Percentiles rank a stretch among this genome's conserved stretches.
Conservation (phyloP, 495 filamentous ascomycete species). For the Aspergillus saccharolyticus region DNA sequence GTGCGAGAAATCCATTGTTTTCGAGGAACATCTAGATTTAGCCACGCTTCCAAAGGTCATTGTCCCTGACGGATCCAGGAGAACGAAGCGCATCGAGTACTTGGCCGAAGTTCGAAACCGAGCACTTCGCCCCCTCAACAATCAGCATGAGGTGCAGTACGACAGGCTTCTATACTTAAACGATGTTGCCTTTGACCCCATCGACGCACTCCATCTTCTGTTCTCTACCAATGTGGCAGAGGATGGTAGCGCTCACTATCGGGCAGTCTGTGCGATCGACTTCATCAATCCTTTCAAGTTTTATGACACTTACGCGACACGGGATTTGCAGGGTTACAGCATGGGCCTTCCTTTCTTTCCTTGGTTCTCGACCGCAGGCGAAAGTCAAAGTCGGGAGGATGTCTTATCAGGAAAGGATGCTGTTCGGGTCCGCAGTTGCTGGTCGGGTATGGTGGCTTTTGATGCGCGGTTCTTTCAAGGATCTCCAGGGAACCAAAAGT, state of each 20-base stretch:
- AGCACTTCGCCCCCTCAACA: constrained; percentile 59
- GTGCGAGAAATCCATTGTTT: constrained; percentile 51
- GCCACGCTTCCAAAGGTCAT: constrained; percentile 49
- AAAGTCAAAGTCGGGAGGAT: constrained; percentile 52
- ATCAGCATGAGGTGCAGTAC: constrained; percentile 40
- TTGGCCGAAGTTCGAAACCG: constrained; percentile 75
- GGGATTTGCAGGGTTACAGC: constrained; percentile 67
- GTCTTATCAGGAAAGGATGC: constrained; percentile 60
- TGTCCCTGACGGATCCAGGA: constrained; percentile 55
- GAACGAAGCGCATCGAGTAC: constrained; percentile 68
- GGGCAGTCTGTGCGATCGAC: constrained; percentile 77
- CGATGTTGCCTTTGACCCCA: constrained; percentile 66
- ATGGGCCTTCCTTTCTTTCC: constrained; percentile 70
- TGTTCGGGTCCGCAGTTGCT: constrained; percentile 71
- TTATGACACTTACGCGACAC: constrained; percentile 77
- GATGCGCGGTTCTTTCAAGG: constrained; percentile 60
- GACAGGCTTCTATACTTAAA: constrained; percentile 74
- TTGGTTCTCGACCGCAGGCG: constrained; percentile 60
- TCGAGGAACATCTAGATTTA: constrained; percentile 49
- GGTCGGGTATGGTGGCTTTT: constrained; percentile 79
- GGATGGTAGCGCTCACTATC: constrained; percentile 55
- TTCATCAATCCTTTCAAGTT: constrained; percentile 73
- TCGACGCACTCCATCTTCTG: constrained; percentile 65
- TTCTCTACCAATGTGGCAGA: constrained; percentile 66
- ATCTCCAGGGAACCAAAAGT: constrained; percentile 6